phyloP scores from a whole-genome alignment of 106 monocot genomes.

The Cymbidium sinense region DNA sequence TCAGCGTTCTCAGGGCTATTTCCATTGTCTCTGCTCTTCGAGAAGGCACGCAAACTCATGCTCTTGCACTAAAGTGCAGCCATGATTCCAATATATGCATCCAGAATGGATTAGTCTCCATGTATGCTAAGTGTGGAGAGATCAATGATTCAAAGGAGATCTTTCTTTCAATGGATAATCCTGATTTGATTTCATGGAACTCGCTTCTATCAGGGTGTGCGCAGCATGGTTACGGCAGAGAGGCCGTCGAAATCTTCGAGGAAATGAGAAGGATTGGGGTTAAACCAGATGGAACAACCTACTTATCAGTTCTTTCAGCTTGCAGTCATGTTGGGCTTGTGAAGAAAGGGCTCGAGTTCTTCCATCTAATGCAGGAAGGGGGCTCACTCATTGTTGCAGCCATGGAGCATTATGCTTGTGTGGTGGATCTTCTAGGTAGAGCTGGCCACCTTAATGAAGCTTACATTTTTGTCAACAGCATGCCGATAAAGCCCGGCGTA shows the following conservation, averaged over 20 bases:
- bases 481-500: conserved; percentile 39
- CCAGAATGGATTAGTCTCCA: conserved; percentile 50
- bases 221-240: conserved; percentile 35
- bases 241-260: conserved; percentile 46
- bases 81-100: conserved; percentile 20
- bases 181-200: conserved; percentile 55
- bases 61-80: conserved; percentile 38
- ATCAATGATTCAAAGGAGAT: conserved; percentile 30
- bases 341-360: conserved; percentile 34
- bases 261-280: conserved; percentile 22
- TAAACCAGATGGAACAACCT: conserved; percentile 26
- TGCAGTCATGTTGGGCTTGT: conserved; percentile 50
- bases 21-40: conserved; percentile 27
- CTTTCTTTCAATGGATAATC: conserved; percentile 28
- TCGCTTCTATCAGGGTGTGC: conserved; percentile 41
- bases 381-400: neutral
- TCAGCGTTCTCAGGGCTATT: conserved; percentile 33
- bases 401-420: conserved; percentile 49
- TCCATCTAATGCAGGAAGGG: conserved; percentile 28
- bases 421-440: conserved; percentile 55
- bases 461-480: conserved; percentile 27
- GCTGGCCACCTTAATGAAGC: conserved; percentile 41
- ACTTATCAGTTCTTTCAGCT: conserved; percentile 43
- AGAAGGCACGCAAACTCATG: conserved; percentile 51
- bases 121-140: conserved; percentile 50